Evolutionary conservation across 1,284 basidiomycete species (phyloP).

Genomic region (Neotropicomus parvogracilis): DNA sequence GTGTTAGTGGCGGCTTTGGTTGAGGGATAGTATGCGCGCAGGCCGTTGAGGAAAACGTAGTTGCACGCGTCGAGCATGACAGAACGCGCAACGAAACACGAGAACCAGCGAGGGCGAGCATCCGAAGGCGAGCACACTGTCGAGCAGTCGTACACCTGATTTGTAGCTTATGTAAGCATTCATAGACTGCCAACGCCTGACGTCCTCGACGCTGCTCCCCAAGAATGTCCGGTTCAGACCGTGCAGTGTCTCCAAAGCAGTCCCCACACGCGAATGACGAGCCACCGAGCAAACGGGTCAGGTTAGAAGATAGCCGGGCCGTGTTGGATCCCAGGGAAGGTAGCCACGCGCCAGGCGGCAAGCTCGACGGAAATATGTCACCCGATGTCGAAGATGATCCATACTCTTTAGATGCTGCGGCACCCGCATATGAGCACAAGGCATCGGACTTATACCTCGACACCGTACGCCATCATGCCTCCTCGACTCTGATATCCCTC

Average conservation of each 20-base stretch:
- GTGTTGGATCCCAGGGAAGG: slow-evolving; percentile 13
- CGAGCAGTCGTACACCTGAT: not conserved
- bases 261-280: slow-evolving; percentile 19
- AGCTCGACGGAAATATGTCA: slow-evolving; percentile 30
- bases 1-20: slow-evolving; percentile 49
- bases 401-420: slow-evolving; percentile 39
- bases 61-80: slow-evolving; percentile 21
- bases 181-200: not conserved
- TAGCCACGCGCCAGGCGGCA: slow-evolving; percentile 15
- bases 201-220: not conserved
- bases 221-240: slow-evolving; percentile 18
- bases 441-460: slow-evolving; percentile 93
- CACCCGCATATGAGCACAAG: slow-evolving; percentile 44
- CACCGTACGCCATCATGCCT: slow-evolving; percentile 58
- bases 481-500: slow-evolving; percentile 18
- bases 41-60: slow-evolving; percentile 22
- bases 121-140: slow-evolving; percentile 2
- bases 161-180: slow-evolving; percentile 24
- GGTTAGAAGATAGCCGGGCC: slow-evolving; percentile 27
- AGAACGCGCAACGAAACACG: slow-evolving; percentile 24
- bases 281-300: slow-evolving; percentile 45
- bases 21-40: slow-evolving; percentile 18
- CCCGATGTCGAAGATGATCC: slow-evolving; percentile 50
- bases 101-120: slow-evolving; percentile 27
- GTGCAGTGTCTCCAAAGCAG: slow-evolving; percentile 10